These are phyloP conservation scores for Metschnikowia chrysomelidarum DNA, from an alignment of 805 yeast genomes.

Conservation along the genomic window DNA sequence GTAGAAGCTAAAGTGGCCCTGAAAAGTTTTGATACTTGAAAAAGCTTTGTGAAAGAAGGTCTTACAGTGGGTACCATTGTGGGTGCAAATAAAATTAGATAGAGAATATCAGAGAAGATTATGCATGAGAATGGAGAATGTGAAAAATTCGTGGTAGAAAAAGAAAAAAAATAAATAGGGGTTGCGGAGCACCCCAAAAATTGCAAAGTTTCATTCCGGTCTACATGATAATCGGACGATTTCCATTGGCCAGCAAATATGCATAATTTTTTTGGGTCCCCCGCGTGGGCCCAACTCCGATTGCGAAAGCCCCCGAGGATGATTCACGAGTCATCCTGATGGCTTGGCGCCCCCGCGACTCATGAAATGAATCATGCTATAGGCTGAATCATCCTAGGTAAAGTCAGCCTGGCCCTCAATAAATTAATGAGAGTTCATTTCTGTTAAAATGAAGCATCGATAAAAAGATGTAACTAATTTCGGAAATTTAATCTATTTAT, in stretches of 20 bases:
- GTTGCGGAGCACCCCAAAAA: neutral
- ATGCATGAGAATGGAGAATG: neutral
- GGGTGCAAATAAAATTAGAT: slow-evolving; percentile 5
- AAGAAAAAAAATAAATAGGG: neutral
- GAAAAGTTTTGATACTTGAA: neutral
- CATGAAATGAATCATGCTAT: slow-evolving; percentile 5
- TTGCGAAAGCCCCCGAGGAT: slow-evolving; percentile 4
- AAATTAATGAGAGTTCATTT: too few species aligned
- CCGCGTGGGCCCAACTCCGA: slow-evolving; percentile 9
- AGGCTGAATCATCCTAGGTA: too few species aligned
- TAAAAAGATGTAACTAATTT: too few species aligned
- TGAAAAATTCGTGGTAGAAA: neutral
- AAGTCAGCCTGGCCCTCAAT: too few species aligned
- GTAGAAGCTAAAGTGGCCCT: slow-evolving; percentile 1
- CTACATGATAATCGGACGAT: slow-evolving; percentile 1
- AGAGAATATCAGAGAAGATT: neutral
- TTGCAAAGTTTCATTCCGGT: neutral
- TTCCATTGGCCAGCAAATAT: slow-evolving; percentile 4
- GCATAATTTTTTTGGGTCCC: slow-evolving; percentile 3
- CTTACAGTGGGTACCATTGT: slow-evolving; percentile 2
- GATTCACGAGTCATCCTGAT: slow-evolving; percentile 11
- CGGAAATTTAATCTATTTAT: too few species aligned
- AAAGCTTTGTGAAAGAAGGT: slow-evolving; percentile 4
- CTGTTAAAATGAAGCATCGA: too few species aligned
- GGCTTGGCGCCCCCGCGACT: slow-evolving; percentile 3